phyloP scores from a whole-genome alignment of 2,329 filamentous ascomycete genomes.

The Gnomoniopsis sp. region DNA sequence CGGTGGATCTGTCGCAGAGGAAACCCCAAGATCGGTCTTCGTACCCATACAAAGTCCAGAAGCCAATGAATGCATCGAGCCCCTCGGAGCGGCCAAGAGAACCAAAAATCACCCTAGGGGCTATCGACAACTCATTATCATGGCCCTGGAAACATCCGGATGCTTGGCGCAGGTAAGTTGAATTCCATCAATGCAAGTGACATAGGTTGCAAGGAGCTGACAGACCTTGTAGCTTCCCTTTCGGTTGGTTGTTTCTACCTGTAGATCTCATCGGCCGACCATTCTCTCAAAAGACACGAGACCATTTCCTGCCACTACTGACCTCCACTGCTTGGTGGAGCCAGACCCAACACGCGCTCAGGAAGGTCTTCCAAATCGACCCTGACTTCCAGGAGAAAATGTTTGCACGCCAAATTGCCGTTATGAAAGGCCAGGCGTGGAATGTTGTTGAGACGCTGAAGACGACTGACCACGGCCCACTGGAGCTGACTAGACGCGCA shows the following conservation, averaged over 20 bases:
- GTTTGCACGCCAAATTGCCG: slow-evolving; percentile 97
- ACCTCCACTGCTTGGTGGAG: slow-evolving; percentile 97
- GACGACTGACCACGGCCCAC: slow-evolving; percentile 82
- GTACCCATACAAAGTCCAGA: slow-evolving; percentile 72
- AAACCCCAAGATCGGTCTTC: slow-evolving; percentile 41
- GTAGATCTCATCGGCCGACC: slow-evolving; percentile 94
- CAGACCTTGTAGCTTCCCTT: slow-evolving; percentile 74
- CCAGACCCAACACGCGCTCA: slow-evolving; percentile 83
- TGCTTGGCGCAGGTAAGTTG: slow-evolving; percentile 62
- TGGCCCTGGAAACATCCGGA: slow-evolving; percentile 99
- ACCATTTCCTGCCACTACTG: slow-evolving; percentile 92
- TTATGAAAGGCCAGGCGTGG: slow-evolving; percentile 99
- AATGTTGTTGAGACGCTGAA: slow-evolving; percentile 98
- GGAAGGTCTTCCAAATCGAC: slow-evolving; percentile 85
- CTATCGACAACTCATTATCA: slow-evolving; percentile 95
- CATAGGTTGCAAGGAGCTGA: slow-evolving; percentile 21
- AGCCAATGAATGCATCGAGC: slow-evolving; percentile 77
- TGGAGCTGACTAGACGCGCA: slow-evolving; percentile 86
- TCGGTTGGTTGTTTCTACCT: slow-evolving; percentile 96
- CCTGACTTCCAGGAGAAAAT: slow-evolving; percentile 97
- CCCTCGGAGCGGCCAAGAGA: slow-evolving; percentile 39
- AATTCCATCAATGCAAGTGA: neutral
- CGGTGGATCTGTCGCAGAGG: slow-evolving; percentile 50
- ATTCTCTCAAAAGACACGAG: slow-evolving; percentile 88
- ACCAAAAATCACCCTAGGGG: slow-evolving; percentile 73